Evolutionary conservation across 371 early-diverging fungal genomes (phyloP).

Genomic region (Catenaria anguillulae): DNA sequence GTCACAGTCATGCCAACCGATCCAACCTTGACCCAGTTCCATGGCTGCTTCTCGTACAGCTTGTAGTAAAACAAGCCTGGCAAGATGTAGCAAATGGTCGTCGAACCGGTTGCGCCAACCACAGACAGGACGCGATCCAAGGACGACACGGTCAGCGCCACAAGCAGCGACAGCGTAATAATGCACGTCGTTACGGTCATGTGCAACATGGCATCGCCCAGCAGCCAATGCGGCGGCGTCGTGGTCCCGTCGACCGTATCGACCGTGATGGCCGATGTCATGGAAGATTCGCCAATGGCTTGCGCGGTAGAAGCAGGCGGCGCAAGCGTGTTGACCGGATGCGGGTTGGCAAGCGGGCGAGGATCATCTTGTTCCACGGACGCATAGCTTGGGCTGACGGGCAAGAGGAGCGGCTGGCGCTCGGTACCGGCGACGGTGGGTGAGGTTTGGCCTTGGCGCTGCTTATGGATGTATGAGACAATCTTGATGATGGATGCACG

Average conservation of each 20-base stretch:
- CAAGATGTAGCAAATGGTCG: slow-evolving; percentile 93
- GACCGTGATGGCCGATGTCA: too few relatives aligned
- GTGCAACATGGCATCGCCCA: not conserved
- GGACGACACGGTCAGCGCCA: slow-evolving; percentile 7
- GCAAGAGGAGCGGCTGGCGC: not conserved
- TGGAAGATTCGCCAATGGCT: too few relatives aligned
- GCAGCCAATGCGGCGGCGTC: not conserved
- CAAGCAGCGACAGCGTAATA: not conserved
- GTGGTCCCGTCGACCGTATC: too few relatives aligned
- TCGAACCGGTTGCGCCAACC: slow-evolving; percentile 97
- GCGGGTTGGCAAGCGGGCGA: not conserved
- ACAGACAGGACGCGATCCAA: slow-evolving; percentile 51
- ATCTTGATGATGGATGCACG: slow-evolving; percentile 85
- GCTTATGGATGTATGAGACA: slow-evolving; percentile 10
- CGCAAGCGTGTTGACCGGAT: too few relatives aligned
- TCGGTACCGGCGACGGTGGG: not conserved
- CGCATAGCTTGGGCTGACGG: not conserved
- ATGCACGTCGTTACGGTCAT: not conserved
- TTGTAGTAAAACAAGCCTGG: slow-evolving; percentile 92
- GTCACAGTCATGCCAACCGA: not conserved
- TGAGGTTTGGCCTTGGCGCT: not conserved
- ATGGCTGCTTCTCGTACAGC: slow-evolving; percentile 44
- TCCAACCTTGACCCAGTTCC: slow-evolving; percentile 23
- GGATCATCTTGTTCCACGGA: slow-evolving; percentile 1
- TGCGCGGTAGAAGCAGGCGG: not conserved